Conservation (phyloP, 2,329 filamentous ascomycete species). For the Arthrobotrys musiformis region DNA sequence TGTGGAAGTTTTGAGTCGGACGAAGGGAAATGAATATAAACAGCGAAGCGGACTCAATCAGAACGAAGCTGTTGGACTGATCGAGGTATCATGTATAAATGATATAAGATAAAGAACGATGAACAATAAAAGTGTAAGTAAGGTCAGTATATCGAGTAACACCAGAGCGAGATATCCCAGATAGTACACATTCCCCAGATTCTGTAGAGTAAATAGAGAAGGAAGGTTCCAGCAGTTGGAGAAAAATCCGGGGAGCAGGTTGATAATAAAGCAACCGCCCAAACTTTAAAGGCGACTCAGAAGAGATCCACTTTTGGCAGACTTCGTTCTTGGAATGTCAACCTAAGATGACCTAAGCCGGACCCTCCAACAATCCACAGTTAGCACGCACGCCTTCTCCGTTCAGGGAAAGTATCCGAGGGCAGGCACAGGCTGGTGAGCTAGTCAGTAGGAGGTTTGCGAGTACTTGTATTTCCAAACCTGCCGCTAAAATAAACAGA, state of each 20-base stretch:
- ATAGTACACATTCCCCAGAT: conserved; percentile 55
- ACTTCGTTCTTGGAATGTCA: conserved; percentile 42
- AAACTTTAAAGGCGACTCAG: conserved; percentile 45
- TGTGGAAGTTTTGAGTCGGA: too few species aligned
- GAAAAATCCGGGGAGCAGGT: conserved; percentile 52
- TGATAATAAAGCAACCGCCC: conserved; percentile 54
- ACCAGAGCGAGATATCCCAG: conserved; percentile 54
- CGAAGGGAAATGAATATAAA: conserved; percentile 45
- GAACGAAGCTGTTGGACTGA: neutral
- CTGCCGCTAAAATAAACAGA: conserved; percentile 29
- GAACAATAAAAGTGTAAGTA: neutral
- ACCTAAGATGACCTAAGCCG: conserved; percentile 46
- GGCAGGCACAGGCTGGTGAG: conserved; percentile 41
- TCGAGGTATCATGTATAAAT: conserved; percentile 33
- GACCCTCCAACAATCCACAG: conserved; percentile 21
- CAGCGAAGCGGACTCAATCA: neutral
- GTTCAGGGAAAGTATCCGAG: conserved; percentile 56
- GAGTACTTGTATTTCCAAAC: too few species aligned
- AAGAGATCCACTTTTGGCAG: conserved; percentile 41
- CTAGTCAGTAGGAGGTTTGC: too few species aligned
- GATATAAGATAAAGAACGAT: neutral
- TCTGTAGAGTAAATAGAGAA: conserved; percentile 31
- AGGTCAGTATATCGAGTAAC: conserved; percentile 54
- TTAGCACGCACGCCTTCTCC: conserved; percentile 46
- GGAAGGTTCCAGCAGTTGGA: conserved; percentile 47